Conservation (phyloP, 192 early-diverging fungal genomes). For the Irineochytrium annulatum region DNA sequence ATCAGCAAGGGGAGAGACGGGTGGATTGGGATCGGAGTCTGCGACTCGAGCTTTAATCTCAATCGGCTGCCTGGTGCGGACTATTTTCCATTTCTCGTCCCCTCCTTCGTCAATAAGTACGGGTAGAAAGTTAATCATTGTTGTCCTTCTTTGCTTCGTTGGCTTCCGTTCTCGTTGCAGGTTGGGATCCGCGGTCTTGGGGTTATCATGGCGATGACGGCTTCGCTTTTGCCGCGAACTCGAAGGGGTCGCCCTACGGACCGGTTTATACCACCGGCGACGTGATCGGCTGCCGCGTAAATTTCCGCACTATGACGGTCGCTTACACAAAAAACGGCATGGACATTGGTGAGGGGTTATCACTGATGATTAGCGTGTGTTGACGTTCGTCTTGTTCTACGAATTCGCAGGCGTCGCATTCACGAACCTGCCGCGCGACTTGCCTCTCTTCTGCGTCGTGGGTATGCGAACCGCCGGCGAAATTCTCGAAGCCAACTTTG, state of each 20-base stretch:
- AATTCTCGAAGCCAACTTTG: slow-evolving; percentile 74
- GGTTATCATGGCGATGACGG: slow-evolving; percentile 99
- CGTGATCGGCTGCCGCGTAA: slow-evolving; percentile 87
- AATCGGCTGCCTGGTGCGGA: slow-evolving; percentile 76
- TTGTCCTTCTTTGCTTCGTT: neutral
- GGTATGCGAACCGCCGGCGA: slow-evolving; percentile 74
- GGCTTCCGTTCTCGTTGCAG: slow-evolving; percentile 41
- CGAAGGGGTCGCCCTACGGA: slow-evolving; percentile 76
- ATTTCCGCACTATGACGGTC: slow-evolving; percentile 68
- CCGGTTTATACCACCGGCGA: slow-evolving; percentile 91
- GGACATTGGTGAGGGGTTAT: slow-evolving; percentile 44
- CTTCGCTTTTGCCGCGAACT: slow-evolving; percentile 69
- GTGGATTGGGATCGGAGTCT: slow-evolving; percentile 88
- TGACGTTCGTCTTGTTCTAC: slow-evolving; percentile 7
- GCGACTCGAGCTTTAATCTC: slow-evolving; percentile 44
- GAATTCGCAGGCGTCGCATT: slow-evolving; percentile 22
- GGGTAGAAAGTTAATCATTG: neutral
- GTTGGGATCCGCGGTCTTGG: slow-evolving; percentile 87
- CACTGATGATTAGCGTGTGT: neutral
- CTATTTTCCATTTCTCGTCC: neutral
- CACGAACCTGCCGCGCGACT: slow-evolving; percentile 32
- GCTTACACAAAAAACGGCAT: slow-evolving; percentile 95
- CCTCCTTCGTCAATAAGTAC: neutral
- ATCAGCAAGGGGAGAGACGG: slow-evolving; percentile 85
- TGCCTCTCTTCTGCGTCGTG: slow-evolving; percentile 62